Evolutionary conservation across 2,329 filamentous ascomycete genomes (phyloP), one percentile per base, ranked within the genome.

Genomic region (Alternaria ventricosa): DNA sequence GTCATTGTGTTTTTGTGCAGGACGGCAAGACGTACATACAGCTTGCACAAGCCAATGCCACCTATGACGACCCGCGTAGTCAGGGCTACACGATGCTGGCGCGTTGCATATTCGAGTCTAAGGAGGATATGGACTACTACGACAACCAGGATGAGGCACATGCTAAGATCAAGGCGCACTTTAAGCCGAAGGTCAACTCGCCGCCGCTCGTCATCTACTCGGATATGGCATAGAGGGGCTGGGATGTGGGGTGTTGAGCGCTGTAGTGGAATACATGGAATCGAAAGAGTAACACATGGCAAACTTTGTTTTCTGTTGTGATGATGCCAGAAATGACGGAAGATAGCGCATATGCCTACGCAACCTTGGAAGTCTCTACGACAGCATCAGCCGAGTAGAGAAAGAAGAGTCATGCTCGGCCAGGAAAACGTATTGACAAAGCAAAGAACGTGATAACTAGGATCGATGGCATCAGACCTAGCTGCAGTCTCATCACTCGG

Each of bases 1-100:
- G 28, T 51, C 27, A 45, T 41, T 41, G 36, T 41, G 12, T 28
- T 11, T 56, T 23, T 36, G 23, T 54, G 11, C 30, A 93, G 91
- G 86, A 91, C 71, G 90, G 89, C 65, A 88, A 91, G 75, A 88
- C 88, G 1, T 93, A 93, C 77, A 91, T 93, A 68, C 79, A 88
- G 47, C 83, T 84, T 61, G 82, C 87, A 9, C 82, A 79, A n/a
- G 88, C 86, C 13, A 86, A 86, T 30, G 78, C 81, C 22, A 84
- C 86, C 9, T 80, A 87, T 65, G 82, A 85, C 9, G 88, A 91
- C 70, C 81, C 85, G 18, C 87, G 89, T 28, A 85, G 84, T 68
- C 86, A 90, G 77, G 90, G 90, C 46, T 92, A 85, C 82, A 92
- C 88, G 8, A 72, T 92, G 57, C 84, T 87, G 15, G 87, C 86